Evolutionary conservation across 78 protist species (phyloP).

Genomic region (Isochrysis galbana): DNA sequence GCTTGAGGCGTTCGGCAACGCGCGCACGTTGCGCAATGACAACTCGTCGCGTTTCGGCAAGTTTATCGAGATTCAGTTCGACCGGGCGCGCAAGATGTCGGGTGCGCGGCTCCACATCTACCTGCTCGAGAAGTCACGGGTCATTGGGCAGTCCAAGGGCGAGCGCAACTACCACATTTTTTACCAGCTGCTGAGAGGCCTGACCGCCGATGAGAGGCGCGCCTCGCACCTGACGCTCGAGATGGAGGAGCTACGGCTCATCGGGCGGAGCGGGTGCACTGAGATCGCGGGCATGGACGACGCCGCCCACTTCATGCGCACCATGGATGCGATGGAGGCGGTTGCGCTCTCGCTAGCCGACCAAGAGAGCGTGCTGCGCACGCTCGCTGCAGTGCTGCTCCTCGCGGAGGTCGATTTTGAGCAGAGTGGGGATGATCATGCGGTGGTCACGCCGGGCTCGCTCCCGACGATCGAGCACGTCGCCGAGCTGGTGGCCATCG

Average conservation of each 20-base stretch:
- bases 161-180: too few relatives aligned
- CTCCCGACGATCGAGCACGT: neutral
- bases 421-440: slow-evolving; percentile 14
- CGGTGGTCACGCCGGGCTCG: neutral
- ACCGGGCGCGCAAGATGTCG: neutral
- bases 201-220: neutral
- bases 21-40: slow-evolving; percentile 51
- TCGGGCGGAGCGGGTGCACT: slow-evolving; percentile 58
- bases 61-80: slow-evolving; percentile 46
- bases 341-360: slow-evolving; percentile 54
- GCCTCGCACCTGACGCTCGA: neutral
- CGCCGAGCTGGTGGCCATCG: neutral
- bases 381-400: slow-evolving; percentile 81
- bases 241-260: slow-evolving; percentile 34
- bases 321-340: neutral
- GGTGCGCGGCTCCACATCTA: slow-evolving; percentile 55
- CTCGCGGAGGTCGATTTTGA: slow-evolving; percentile 79
- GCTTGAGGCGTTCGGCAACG: slow-evolving; percentile 83
- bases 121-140: slow-evolving; percentile 88
- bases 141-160: slow-evolving; percentile 74
- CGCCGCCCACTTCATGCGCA: slow-evolving; percentile 43
- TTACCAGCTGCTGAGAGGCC: slow-evolving; percentile 83
- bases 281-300: slow-evolving; percentile 75
- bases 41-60: slow-evolving; percentile 53
- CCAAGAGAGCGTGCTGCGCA: slow-evolving; percentile 53